Percentiles rank a stretch among this genome's conserved stretches.
phyloP scores from a whole-genome alignment of 2,329 filamentous ascomycete genomes.

The Graphilbum fragrans region DNA sequence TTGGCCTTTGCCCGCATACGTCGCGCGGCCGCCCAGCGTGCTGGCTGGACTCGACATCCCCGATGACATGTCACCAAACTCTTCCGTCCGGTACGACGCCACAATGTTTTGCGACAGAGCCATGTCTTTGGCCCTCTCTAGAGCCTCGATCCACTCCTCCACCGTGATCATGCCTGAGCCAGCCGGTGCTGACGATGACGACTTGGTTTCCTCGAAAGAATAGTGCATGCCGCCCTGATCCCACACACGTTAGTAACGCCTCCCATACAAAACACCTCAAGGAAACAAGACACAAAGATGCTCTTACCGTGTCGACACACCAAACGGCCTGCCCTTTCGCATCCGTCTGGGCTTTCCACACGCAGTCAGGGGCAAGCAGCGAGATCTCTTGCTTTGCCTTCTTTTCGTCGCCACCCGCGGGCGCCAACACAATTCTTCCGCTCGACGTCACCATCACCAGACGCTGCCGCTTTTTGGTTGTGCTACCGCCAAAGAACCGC shows the following conservation, averaged over 20 bases:
- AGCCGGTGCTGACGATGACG: slow-evolving; percentile 45
- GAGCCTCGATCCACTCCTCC: slow-evolving; percentile 83
- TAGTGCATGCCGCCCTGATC: slow-evolving; percentile 80
- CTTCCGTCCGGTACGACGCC: slow-evolving; percentile 55
- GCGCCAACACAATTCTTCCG: slow-evolving; percentile 78
- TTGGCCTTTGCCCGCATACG: slow-evolving; percentile 46
- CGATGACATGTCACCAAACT: slow-evolving; percentile 57
- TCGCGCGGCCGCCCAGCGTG: slow-evolving; percentile 51
- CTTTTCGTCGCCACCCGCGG: slow-evolving; percentile 90
- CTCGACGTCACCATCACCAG: slow-evolving; percentile 92
- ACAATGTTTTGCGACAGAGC: slow-evolving; percentile 61
- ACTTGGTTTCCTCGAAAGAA: slow-evolving; percentile 87
- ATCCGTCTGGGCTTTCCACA: slow-evolving; percentile 71
- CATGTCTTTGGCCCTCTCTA: slow-evolving; percentile 78
- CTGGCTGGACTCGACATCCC: slow-evolving; percentile 65
- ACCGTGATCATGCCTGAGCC: slow-evolving; percentile 52
- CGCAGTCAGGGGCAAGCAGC: slow-evolving; percentile 61
- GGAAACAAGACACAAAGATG: not conserved
- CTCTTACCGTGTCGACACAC: slow-evolving; percentile 83
- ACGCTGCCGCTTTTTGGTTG: slow-evolving; percentile 83
- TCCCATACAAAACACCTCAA: not conserved
- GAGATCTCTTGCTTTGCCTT: slow-evolving; percentile 86
- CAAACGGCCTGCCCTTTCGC: slow-evolving; percentile 80
- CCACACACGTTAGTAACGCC: not conserved
- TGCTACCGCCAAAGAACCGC: slow-evolving; percentile 83